Conservation (phyloP, 1,284 basidiomycete genomes). For the Salmacisia buchloeana region DNA sequence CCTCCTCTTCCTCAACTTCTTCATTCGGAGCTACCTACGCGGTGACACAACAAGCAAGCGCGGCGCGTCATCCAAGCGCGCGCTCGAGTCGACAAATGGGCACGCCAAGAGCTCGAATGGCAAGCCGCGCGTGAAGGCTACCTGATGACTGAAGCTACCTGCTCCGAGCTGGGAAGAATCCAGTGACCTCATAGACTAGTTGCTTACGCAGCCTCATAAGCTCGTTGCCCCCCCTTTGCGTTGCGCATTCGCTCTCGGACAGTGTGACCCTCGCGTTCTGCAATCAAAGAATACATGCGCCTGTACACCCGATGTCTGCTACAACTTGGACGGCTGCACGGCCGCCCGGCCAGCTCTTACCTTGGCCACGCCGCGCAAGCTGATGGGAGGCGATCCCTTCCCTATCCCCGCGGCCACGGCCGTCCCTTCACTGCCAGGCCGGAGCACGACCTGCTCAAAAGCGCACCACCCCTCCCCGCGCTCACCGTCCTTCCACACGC, state of each 20-base stretch:
- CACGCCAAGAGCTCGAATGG: background rate
- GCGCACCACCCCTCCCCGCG: constrained; percentile 24
- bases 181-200: too few relatives aligned
- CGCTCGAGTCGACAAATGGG: background rate
- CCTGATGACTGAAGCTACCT: too few relatives aligned
- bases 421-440: background rate
- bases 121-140: background rate
- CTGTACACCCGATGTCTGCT: background rate
- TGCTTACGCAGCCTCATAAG: too few relatives aligned
- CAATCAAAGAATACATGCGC: too few relatives aligned
- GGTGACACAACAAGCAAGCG: background rate
- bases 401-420: too few relatives aligned
- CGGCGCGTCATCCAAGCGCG: background rate
- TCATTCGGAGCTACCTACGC: constrained; percentile 29
- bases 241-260: too few relatives aligned
- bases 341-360: background rate
- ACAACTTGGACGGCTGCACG: background rate
- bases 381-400: too few relatives aligned
- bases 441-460: constrained; percentile 32
- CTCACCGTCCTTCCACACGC: constrained; percentile 35
- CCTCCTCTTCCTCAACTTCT: constrained; percentile 40
- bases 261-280: too few relatives aligned
- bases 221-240: too few relatives aligned
- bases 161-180: too few relatives aligned
- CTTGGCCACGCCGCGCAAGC: constrained; percentile 2